Conservation (phyloP, 805 yeast species). For the Lipomyces yamadae region DNA sequence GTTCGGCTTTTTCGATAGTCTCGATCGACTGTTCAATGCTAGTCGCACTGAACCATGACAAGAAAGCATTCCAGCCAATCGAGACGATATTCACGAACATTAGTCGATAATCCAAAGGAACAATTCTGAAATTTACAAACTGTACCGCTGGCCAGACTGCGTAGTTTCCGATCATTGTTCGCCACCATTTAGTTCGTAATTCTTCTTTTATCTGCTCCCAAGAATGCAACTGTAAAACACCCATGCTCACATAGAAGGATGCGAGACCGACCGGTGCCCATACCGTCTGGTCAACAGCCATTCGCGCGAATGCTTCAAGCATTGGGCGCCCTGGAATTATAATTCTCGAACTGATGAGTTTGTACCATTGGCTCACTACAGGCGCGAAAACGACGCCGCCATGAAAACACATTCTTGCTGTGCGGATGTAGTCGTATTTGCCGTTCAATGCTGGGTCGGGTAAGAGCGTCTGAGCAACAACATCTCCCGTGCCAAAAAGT, state of each 20-base stretch:
- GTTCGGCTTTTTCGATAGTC: constrained; percentile 21
- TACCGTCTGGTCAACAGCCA: constrained; percentile 68
- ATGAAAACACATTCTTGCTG: constrained; percentile 66
- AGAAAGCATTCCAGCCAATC: constrained; percentile 81
- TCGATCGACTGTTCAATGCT: constrained; percentile 10
- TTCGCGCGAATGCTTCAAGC: constrained; percentile 54
- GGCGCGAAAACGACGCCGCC: constrained; percentile 80
- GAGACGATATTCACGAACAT: constrained; percentile 71
- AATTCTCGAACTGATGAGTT: constrained; percentile 31
- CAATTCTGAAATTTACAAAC: constrained; percentile 58
- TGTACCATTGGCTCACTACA: constrained; percentile 66
- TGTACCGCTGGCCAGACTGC: constrained; percentile 81
- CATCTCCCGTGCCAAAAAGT: constrained; percentile 76
- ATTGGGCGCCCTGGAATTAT: constrained; percentile 32
- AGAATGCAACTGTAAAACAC: constrained; percentile 63
- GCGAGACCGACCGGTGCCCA: constrained; percentile 81
- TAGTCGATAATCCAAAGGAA: constrained; percentile 52
- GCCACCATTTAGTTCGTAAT: constrained; percentile 56
- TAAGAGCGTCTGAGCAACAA: constrained; percentile 65
- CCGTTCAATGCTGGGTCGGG: constrained; percentile 41
- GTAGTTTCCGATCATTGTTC: constrained; percentile 72
- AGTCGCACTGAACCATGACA: constrained; percentile 51
- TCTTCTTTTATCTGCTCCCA: constrained; percentile 48
- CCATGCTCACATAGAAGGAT: constrained; percentile 69
- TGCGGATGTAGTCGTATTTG: constrained; percentile 58